Evolutionary conservation across 2,329 filamentous ascomycete genomes (phyloP), one percentile per base, ranked within the genome.

Genomic region (Talaromyces sp.): DNA sequence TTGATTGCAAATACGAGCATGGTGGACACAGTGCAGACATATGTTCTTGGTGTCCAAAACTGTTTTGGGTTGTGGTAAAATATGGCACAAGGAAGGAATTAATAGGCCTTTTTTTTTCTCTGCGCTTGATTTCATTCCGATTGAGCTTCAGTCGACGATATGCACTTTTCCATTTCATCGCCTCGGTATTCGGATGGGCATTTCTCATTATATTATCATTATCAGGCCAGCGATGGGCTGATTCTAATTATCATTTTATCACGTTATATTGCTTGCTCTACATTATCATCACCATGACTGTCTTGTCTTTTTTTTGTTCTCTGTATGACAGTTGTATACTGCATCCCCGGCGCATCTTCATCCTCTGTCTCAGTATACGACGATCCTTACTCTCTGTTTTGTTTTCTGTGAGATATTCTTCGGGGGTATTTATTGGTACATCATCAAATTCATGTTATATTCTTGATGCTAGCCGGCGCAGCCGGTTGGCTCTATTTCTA

Each of bases 321-420:
- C 68, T 75, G 71, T 74, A 73, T 76, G 73, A 72, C 71, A 68
- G 66, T 62, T 66, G 62, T 68, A 66, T 58, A 68, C 62, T 67
- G 66, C 64, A 68, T 66, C 63, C 35, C 60, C 60, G 66, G 67
- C 64, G 66, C 67, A 66, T 65, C 35, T 48, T 31, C 39, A 56
- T 59, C 19, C 31, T 43, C 59, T 60, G 33, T 59, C 33, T 64
- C 50, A 56, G 52, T 56, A 63, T 52, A 63, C 64, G 61, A 58
- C 43, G 41, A 41, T 37, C 37, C 45, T 39, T 39, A 57, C 50
- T 57, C 63, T 41, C 52, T 61, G n/a, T 60, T 67, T 52, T 64
- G 54, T 50, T 33, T 39, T 63, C 61, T 63, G 52, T 48, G 31
- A 39, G 57, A 54, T 58, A 45, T 47, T 22, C 58, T 61, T 64